Evolutionary conservation across 352 stramenopile species (phyloP), one percentile per base, ranked within the genome.

Genomic region (Phytophthora vignae): DNA sequence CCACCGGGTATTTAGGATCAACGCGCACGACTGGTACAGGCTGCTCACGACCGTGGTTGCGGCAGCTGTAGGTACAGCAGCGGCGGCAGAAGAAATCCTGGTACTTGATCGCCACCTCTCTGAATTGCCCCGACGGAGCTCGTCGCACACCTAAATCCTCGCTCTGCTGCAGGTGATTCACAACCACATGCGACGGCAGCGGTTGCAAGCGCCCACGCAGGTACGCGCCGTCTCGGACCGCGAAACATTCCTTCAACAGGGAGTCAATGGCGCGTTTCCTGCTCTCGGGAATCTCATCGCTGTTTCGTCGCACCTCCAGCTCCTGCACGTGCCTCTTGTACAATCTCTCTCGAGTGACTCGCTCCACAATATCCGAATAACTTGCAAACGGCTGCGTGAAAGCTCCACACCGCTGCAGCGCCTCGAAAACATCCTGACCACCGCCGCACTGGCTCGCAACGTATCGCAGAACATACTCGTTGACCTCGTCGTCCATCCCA

Each of bases 61-160:
- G 71, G 64, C 89, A 96, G 60, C 88, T 93, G 77, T 92, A 96
- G 42, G 64, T 49, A 56, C 81, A 91, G 71, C 89, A 96, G n/a
- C 80, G 84, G 7, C 87, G 84, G 50, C 89, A 96, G 46, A 94
- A 94, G 31, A 92, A 81, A 21, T 82, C 67, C 42, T 79, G 79
- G 40, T 90, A 92, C 27, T 73, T 78, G 0, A 50, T 49, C 2
- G 77, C 74, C 63, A 90, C 27, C 7, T 76, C 68, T 19, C 63
- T 66, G 56, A 59, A 81, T 42, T 74, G 60, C 25, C 62, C 17
- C 7, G 69, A 81, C 3, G 65, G 33, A 49, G 69, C 60, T 19
- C 48, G n/a, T 59, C 73, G 69, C 22, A 81, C 15, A 17, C 66
- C 64, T 36, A 56, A 57, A 11, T 60, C n/a, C 36, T 40, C 60